phyloP scores from a whole-genome alignment of 495 filamentous ascomycete species.

The Podospora sp. region DNA sequence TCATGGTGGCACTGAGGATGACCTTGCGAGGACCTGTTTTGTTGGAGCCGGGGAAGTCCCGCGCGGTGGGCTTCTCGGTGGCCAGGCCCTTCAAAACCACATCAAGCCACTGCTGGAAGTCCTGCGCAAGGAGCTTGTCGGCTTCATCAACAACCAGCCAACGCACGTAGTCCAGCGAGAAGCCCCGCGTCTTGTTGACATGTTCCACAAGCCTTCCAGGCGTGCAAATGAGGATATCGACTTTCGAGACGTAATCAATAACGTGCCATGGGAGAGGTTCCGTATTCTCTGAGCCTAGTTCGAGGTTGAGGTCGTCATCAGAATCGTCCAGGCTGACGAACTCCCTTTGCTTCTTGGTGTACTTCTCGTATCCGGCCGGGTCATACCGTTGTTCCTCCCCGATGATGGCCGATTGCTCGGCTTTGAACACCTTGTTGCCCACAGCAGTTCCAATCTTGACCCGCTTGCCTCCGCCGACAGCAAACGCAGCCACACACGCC shows the following conservation, averaged over 20 bases:
- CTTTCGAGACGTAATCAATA: conserved; percentile 62
- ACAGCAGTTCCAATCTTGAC: conserved; percentile 79
- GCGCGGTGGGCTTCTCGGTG: conserved; percentile 36
- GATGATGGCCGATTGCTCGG: conserved; percentile 72
- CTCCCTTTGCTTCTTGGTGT: conserved; percentile 24
- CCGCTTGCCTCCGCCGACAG: conserved; percentile 55
- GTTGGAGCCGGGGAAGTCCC: conserved; percentile 55
- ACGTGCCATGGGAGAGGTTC: conserved; percentile 62
- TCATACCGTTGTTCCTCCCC: conserved; percentile 56
- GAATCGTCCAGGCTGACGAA: conserved; percentile 29
- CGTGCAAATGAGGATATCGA: conserved; percentile 90
- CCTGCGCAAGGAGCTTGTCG: conserved; percentile 86
- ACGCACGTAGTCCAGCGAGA: conserved; percentile 69
- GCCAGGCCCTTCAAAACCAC: conserved; percentile 66
- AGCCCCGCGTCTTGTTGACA: conserved; percentile 78
- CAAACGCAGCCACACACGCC: conserved; percentile 57
- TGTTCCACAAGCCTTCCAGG: conserved; percentile 93
- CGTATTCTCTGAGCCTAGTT: conserved; percentile 13
- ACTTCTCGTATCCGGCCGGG: conserved; percentile 35
- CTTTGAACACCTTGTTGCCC: conserved; percentile 72
- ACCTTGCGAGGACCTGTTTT: conserved; percentile 65
- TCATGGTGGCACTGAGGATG: conserved; percentile 92
- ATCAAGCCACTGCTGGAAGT: conserved; percentile 89
- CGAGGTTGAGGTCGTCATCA: conserved; percentile 24
- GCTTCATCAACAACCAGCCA: conserved; percentile 96